Percentiles rank a stretch among this genome's conserved stretches.
Conservation (phyloP, 768 basidiomycete genomes). For the Leccinum obscurum region DNA sequence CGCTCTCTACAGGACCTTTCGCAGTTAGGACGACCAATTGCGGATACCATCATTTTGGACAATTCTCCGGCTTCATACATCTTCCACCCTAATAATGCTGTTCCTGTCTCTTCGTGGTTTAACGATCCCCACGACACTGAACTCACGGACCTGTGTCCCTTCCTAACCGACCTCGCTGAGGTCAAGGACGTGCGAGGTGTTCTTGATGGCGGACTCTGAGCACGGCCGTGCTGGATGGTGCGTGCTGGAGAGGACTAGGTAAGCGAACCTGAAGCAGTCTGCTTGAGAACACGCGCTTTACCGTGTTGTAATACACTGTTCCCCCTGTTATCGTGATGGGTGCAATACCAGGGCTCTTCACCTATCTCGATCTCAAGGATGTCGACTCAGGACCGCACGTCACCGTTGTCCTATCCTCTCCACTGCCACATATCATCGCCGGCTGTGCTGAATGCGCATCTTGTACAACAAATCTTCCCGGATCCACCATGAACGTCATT, state of each 20-base stretch:
- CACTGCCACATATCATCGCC: constrained; percentile 4
- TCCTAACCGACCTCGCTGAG: constrained; percentile 81
- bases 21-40: constrained; percentile 91
- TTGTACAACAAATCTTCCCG: constrained; percentile 22
- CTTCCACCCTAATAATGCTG: constrained; percentile 98
- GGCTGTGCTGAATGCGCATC: constrained; percentile 20
- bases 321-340: constrained; percentile 29
- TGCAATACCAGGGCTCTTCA: constrained; percentile 30
- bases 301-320: constrained; percentile 32
- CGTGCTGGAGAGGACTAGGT: constrained; percentile 20
- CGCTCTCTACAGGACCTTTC: constrained; percentile 80
- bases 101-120: constrained; percentile 99
- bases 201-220: constrained; percentile 78
- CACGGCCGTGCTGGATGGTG: constrained; percentile 20
- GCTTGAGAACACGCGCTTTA: constrained; percentile 24
- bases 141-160: constrained; percentile 92
- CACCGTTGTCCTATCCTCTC: constrained; percentile 4
- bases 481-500: constrained; percentile 14
- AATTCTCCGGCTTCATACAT: constrained; percentile 99
- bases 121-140: constrained; percentile 99
- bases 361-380: constrained; percentile 18
- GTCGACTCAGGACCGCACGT: constrained; percentile 3
- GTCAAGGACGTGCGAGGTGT: constrained; percentile 93
- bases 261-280: constrained; percentile 16
- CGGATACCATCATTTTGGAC: constrained; percentile 95